phyloP scores from a whole-genome alignment of 139 green algal species.

The Penium margaritaceum region DNA sequence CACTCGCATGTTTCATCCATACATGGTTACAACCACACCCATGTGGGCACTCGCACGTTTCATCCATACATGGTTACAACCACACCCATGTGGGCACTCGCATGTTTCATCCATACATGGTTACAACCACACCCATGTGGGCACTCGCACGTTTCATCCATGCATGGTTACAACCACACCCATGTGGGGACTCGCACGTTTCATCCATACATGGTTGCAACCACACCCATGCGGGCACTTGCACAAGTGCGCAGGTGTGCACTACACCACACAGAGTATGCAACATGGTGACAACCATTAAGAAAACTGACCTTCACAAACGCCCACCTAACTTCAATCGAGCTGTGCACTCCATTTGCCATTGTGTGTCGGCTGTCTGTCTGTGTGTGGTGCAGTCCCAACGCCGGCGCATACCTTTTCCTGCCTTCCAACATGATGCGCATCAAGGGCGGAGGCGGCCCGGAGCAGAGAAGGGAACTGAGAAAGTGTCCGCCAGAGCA shows the following conservation, averaged over 20 bases:
- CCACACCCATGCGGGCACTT: neutral
- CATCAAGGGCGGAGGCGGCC: neutral
- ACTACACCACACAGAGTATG: neutral
- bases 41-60: no score
- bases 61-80: no score
- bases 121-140: no score
- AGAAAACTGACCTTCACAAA: neutral
- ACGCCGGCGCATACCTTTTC: constrained; percentile 6
- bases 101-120: no score
- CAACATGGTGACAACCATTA: neutral
- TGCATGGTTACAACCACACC: no score
- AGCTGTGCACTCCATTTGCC: neutral
- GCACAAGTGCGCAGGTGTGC: neutral
- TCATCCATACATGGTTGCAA: no score
- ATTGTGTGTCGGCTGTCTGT: neutral
- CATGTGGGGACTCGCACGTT: no score
- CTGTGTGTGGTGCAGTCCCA: neutral
- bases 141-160: no score
- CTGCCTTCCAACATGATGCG: constrained; percentile 14
- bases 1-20: no score
- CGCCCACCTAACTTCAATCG: neutral
- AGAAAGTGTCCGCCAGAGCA: neutral
- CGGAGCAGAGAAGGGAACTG: neutral
- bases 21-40: no score
- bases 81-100: no score